Evolutionary conservation across 2,329 filamentous ascomycete genomes (phyloP).

Genomic region (Aspergillus novoparasiticus): DNA sequence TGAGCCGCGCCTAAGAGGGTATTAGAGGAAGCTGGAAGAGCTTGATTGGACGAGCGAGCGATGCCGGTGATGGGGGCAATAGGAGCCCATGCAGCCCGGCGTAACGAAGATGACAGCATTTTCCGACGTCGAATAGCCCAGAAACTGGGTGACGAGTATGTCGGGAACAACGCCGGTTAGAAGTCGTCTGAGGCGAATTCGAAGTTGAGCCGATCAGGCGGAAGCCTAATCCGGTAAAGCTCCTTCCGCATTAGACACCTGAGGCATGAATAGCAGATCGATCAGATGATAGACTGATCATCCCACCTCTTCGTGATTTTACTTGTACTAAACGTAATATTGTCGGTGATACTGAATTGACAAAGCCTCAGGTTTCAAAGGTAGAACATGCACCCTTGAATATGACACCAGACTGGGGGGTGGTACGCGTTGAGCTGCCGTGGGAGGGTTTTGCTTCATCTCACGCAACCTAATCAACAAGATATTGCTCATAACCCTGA

Average conservation of each 20-base stretch:
- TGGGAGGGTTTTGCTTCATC: not conserved
- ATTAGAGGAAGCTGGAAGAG: slow-evolving; percentile 35
- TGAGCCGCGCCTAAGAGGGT: slow-evolving; percentile 36
- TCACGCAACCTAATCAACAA: not conserved
- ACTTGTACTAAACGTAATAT: not conserved
- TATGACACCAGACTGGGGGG: not conserved
- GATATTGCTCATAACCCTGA: not conserved
- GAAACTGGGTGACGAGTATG: slow-evolving; percentile 27
- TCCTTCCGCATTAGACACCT: slow-evolving; percentile 19
- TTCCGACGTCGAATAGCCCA: slow-evolving; percentile 28
- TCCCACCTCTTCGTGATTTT: not conserved
- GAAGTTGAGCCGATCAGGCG: slow-evolving; percentile 39
- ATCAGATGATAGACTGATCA: slow-evolving; percentile 10
- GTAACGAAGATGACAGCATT: slow-evolving; percentile 51
- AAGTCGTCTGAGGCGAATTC: slow-evolving; percentile 37
- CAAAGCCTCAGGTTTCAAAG: not conserved
- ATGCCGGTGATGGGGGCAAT: slow-evolving; percentile 36
- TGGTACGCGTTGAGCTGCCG: not conserved
- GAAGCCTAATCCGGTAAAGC: slow-evolving; percentile 32
- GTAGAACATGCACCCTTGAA: not conserved
- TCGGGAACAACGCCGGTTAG: slow-evolving; percentile 27
- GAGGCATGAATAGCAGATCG: slow-evolving; percentile 17
- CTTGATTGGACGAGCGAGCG: slow-evolving; percentile 32
- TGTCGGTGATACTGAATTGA: not conserved
- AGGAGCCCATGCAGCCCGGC: slow-evolving; percentile 46